phyloP scores from a whole-genome alignment of 331 rosid species.

The Rosa hybrid region DNA sequence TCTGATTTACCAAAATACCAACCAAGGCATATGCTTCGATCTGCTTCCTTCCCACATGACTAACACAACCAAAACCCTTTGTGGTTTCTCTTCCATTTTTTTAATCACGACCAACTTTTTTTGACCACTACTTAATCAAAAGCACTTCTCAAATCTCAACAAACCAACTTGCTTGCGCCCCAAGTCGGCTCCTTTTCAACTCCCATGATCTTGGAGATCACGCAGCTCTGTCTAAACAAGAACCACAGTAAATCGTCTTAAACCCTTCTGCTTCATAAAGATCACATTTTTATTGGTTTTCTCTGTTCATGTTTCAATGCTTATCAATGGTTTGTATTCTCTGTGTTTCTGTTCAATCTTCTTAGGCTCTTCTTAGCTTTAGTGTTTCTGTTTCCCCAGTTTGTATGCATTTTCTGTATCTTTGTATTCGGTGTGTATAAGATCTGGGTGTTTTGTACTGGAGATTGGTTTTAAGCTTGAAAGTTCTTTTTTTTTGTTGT shows the following conservation, averaged over 20 bases:
- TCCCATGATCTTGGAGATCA: conserved; percentile 13
- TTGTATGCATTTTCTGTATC: not conserved
- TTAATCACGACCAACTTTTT: not conserved
- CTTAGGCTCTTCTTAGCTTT: not conserved
- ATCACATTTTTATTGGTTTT: not conserved
- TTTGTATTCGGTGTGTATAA: not conserved
- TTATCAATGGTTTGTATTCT: not conserved
- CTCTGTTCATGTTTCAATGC: not conserved
- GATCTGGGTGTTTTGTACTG: not conserved
- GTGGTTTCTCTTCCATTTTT: not conserved
- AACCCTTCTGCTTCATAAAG: not conserved
- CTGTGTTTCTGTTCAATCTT: not conserved
- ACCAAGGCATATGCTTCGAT: not conserved
- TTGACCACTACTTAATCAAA: not conserved
- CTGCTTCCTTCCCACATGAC: not conserved
- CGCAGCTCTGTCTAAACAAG: not conserved
- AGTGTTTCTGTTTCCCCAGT: not conserved
- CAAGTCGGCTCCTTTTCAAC: conserved; percentile 25
- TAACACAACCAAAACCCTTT: not conserved
- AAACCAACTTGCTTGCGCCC: conserved; percentile 30
- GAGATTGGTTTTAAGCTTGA: not conserved
- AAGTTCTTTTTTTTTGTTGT: not conserved
- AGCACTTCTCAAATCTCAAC: not conserved
- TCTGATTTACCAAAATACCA: not conserved
- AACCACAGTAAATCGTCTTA: conserved; percentile 10